phyloP scores from a whole-genome alignment of 2,329 filamentous ascomycete species.

The Curvularia hawaiiensis region DNA sequence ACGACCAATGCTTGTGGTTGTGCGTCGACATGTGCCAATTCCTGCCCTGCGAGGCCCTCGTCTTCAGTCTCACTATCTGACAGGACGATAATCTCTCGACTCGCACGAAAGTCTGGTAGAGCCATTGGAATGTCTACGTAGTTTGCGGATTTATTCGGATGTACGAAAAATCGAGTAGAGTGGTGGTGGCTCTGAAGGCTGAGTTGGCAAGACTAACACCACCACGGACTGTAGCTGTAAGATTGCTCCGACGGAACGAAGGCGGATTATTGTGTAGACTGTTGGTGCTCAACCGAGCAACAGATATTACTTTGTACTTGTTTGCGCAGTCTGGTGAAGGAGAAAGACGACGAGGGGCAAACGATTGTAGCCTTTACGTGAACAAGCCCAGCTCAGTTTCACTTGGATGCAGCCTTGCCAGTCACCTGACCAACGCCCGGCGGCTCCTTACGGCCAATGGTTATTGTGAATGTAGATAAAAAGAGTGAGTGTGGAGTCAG shows the following conservation, averaged over 20 bases:
- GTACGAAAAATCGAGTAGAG: neutral
- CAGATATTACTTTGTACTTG: slow-evolving; percentile 17
- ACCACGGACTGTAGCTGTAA: slow-evolving; percentile 1
- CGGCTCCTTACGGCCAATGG: slow-evolving; percentile 1
- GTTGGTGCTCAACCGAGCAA: neutral
- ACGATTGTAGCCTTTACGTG: slow-evolving; percentile 4
- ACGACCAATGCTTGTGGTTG: slow-evolving; percentile 2
- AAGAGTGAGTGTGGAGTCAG: neutral
- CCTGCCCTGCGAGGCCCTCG: slow-evolving; percentile 1
- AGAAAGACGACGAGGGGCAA: slow-evolving; percentile 12
- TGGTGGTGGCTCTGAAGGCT: slow-evolving; percentile 1
- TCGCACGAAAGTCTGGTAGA: slow-evolving; percentile 3
- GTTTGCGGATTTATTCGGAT: neutral
- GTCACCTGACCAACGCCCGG: slow-evolving; percentile 7
- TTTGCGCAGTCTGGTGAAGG: neutral
- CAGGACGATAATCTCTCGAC: slow-evolving; percentile 25
- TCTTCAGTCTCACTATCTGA: slow-evolving; percentile 32
- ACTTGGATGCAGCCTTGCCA: slow-evolving; percentile 20
- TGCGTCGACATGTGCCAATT: slow-evolving; percentile 13
- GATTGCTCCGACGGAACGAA: neutral
- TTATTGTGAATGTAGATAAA: neutral
- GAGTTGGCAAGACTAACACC: neutral
- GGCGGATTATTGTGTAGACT: neutral
- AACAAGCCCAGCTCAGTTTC: slow-evolving; percentile 8
- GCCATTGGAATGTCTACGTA: slow-evolving; percentile 14